A percentile compares a stretch with the other conserved stretches of the same genome.
Evolutionary conservation across 2,329 filamentous ascomycete species (phyloP).

Genomic region (Xylariaceae sp.): DNA sequence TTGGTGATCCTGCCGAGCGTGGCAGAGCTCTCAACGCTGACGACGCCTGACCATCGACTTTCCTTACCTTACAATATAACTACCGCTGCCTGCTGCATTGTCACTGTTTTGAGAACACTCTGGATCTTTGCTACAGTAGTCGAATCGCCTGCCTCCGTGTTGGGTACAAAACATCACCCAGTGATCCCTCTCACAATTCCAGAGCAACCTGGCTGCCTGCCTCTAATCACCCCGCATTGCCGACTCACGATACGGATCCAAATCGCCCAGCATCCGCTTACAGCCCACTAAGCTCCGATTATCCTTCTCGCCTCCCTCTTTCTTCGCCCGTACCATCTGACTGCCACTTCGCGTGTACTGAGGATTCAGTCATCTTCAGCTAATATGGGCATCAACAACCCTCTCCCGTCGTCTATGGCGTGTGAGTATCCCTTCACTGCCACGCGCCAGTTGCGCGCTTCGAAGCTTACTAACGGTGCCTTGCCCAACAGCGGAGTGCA

Average conservation of each 20-base stretch:
- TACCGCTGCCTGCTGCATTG: not conserved
- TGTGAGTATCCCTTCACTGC: constrained; percentile 48
- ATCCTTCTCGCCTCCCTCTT: not conserved
- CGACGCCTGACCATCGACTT: constrained; percentile 14
- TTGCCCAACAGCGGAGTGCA: constrained; percentile 74
- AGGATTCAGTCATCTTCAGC: not conserved
- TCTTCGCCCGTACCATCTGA: too few species aligned
- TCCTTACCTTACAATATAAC: not conserved
- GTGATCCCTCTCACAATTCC: constrained; percentile 4
- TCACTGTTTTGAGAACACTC: too few species aligned
- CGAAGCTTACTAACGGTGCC: not conserved
- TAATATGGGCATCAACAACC: constrained; percentile 62
- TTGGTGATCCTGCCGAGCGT: constrained; percentile 5
- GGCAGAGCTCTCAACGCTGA: constrained; percentile 20
- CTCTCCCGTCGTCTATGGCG: constrained; percentile 62
- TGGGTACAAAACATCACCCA: too few species aligned
- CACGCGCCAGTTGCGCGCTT: not conserved
- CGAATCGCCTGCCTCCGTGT: not conserved
- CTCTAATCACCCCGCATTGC: constrained; percentile 7
- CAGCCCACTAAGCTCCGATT: not conserved
- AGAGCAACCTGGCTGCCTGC: constrained; percentile 9
- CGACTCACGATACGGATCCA: not conserved
- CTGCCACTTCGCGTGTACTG: not conserved
- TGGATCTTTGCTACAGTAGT: not conserved
- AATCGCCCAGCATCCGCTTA: not conserved